Evolutionary conservation across 1,284 basidiomycete species (phyloP).

Genomic region (Tilletia caries): DNA sequence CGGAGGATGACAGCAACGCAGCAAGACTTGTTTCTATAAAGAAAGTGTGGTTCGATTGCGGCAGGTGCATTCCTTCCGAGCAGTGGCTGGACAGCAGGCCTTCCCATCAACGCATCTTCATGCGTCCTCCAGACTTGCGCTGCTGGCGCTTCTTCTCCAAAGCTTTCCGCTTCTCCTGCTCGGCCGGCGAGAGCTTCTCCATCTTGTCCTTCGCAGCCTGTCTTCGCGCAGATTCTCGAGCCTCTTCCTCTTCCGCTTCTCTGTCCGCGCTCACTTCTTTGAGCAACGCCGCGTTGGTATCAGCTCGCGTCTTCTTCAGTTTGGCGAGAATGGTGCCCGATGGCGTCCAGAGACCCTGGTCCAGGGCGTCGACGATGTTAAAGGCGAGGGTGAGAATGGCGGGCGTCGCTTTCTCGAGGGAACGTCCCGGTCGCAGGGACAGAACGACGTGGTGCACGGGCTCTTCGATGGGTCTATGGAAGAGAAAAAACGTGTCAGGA

Average conservation of each 20-base stretch:
- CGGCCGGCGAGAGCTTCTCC: conserved; percentile 43
- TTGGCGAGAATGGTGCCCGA: conserved; percentile 28
- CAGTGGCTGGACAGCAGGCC: too few species aligned
- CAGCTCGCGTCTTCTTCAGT: conserved; percentile 38
- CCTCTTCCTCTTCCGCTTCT: conserved; percentile 41
- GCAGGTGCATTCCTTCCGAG: too few species aligned
- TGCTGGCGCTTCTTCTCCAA: conserved; percentile 45
- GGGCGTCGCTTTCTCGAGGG: conserved; percentile 24
- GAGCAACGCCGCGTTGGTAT: conserved; percentile 36
- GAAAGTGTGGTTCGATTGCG: too few species aligned
- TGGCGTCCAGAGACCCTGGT: conserved; percentile 20
- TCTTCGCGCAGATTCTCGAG: conserved; percentile 37
- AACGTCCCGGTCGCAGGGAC: conserved; percentile 38
- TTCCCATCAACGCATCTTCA: too few species aligned
- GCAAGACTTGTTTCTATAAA: too few species aligned
- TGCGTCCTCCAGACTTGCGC: conserved; percentile 26
- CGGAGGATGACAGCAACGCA: too few species aligned
- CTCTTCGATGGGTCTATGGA: conserved; percentile 26
- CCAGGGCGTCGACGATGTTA: conserved; percentile 47
- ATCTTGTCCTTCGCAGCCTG: conserved; percentile 45
- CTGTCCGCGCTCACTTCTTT: conserved; percentile 34
- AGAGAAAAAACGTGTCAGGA: background rate
- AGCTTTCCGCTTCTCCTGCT: conserved; percentile 49
- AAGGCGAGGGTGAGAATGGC: conserved; percentile 39
- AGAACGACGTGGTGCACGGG: conserved; percentile 37